Evolutionary conservation across 345 rosid genomes (phyloP).

Genomic region (Populus ilicifolia): DNA sequence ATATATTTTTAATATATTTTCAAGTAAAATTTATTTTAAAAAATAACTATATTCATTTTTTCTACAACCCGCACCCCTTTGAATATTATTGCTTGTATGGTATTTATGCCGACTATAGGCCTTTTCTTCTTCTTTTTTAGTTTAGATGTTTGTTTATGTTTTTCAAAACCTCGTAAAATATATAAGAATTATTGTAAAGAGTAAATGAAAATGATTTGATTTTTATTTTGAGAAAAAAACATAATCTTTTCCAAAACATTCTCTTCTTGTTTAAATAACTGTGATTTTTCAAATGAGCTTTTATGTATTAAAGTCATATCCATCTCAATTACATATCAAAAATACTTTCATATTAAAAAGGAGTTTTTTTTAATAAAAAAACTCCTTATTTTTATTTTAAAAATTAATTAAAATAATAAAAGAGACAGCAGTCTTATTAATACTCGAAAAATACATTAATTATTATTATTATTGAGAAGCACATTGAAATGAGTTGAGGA

Average conservation of each 20-base stretch:
- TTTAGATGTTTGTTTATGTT: background rate
- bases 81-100: slow-evolving; percentile 33
- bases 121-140: slow-evolving; percentile 39
- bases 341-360: background rate
- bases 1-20: too few relatives aligned
- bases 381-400: too few relatives aligned
- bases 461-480: background rate
- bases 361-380: too few relatives aligned
- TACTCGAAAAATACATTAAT: too few relatives aligned
- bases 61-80: background rate
- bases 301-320: background rate
- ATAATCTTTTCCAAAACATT: too few relatives aligned
- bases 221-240: background rate
- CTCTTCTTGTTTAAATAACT: too few relatives aligned
- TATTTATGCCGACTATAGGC: slow-evolving; percentile 44
- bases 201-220: background rate
- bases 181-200: background rate
- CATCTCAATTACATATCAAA: background rate
- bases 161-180: slow-evolving; percentile 3
- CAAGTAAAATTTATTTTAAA: too few relatives aligned
- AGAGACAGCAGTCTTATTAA: background rate
- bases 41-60: too few relatives aligned
- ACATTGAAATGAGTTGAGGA: background rate
- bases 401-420: background rate
- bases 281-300: too few relatives aligned